Conservation (phyloP, 495 filamentous ascomycete species). For the Durotheca rogersii region DNA sequence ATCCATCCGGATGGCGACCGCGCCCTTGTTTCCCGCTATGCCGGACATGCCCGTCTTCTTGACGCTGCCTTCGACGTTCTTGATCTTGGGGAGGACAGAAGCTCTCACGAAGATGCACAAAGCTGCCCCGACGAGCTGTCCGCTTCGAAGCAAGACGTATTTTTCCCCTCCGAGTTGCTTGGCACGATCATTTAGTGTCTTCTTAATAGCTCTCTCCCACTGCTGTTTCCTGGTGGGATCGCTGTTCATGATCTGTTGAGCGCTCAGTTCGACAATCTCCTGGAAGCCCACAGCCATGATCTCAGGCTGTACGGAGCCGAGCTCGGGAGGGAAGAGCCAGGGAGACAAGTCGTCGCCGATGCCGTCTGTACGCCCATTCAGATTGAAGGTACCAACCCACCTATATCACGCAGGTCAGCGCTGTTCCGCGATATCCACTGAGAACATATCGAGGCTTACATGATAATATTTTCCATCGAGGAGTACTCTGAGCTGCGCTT, state of each 20-base stretch:
- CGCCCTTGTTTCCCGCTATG: slow-evolving; percentile 97
- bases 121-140: slow-evolving; percentile 93
- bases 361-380: slow-evolving; percentile 81
- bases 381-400: slow-evolving; percentile 89
- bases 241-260: slow-evolving; percentile 98
- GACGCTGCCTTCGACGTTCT: slow-evolving; percentile 92
- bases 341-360: slow-evolving; percentile 75
- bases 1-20: slow-evolving; percentile 94
- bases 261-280: slow-evolving; percentile 94
- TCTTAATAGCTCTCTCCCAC: slow-evolving; percentile 83
- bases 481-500: slow-evolving; percentile 58
- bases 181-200: slow-evolving; percentile 71
- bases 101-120: slow-evolving; percentile 86
- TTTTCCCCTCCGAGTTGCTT: slow-evolving; percentile 61
- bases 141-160: slow-evolving; percentile 86
- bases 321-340: slow-evolving; percentile 69
- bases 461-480: slow-evolving; percentile 50
- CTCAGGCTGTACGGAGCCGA: slow-evolving; percentile 61
- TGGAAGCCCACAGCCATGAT: slow-evolving; percentile 92
- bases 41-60: slow-evolving; percentile 98
- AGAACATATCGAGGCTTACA: slow-evolving; percentile 35
- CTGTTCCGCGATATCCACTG: slow-evolving; percentile 26
- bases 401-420: slow-evolving; percentile 52
- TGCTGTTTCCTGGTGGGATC: slow-evolving; percentile 80
- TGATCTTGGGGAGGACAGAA: slow-evolving; percentile 73